Evolutionary conservation across 2,329 filamentous ascomycete genomes (phyloP).

Genomic region (Penicillium expansum): DNA sequence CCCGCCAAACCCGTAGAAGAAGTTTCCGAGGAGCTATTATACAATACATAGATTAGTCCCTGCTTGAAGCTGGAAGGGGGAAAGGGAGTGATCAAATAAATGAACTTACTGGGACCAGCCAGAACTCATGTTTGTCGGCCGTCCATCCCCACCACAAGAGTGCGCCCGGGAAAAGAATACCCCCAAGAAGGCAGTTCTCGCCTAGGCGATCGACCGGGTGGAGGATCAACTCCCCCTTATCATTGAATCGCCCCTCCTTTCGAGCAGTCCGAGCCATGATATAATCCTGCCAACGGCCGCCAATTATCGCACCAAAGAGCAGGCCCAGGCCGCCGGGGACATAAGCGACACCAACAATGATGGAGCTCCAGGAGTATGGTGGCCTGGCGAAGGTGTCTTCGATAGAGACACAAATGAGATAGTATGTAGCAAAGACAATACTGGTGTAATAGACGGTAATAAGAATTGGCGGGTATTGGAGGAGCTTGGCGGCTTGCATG

Average conservation of each 20-base stretch:
- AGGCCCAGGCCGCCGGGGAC: neutral
- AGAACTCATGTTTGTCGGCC: neutral
- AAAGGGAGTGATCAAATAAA: neutral
- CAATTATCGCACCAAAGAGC: neutral
- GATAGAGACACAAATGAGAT: too few species aligned
- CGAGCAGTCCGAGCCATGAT: neutral
- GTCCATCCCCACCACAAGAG: neutral
- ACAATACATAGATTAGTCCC: neutral
- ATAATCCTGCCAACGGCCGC: neutral
- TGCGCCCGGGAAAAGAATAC: neutral
- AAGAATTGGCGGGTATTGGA: too few species aligned
- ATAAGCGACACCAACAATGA: neutral
- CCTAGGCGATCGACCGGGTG: neutral
- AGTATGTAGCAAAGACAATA: too few species aligned
- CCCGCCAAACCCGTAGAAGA: neutral
- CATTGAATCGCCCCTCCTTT: neutral
- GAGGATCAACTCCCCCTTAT: neutral
- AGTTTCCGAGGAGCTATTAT: neutral
- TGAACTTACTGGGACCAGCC: neutral
- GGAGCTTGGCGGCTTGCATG: too few species aligned
- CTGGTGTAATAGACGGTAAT: too few species aligned
- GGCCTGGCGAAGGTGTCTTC: neutral
- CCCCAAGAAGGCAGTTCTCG: neutral
- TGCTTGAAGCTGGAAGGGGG: neutral
- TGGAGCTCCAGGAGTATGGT: neutral